phyloP scores from a whole-genome alignment of 2,329 filamentous ascomycete genomes.

The Penicillium hordei region DNA sequence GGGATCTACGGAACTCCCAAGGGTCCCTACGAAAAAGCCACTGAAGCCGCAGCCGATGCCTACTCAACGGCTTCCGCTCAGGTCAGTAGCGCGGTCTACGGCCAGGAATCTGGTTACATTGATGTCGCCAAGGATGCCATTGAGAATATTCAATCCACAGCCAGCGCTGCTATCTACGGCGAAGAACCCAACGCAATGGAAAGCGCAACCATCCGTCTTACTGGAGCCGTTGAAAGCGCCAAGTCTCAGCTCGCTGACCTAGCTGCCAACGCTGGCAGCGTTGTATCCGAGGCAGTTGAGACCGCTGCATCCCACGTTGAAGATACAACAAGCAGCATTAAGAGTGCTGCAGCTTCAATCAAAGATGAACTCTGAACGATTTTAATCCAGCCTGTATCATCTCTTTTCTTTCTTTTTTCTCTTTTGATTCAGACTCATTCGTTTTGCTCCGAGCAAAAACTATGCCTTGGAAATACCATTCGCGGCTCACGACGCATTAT shows the following conservation, averaged over 20 bases:
- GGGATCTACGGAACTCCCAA: constrained; percentile 60
- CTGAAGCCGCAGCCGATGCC: constrained; percentile 53
- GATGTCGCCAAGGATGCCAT: constrained; percentile 57
- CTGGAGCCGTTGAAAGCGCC: constrained; percentile 38
- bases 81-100: constrained; percentile 57
- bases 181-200: constrained; percentile 42
- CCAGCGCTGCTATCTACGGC: constrained; percentile 58
- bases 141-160: constrained; percentile 55
- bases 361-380: constrained; percentile 28
- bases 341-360: constrained; percentile 42
- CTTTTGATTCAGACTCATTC: constrained; percentile 8
- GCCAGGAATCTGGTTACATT: constrained; percentile 52
- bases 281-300: constrained; percentile 36
- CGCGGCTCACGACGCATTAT: constrained; percentile 28
- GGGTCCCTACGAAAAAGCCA: constrained; percentile 55
- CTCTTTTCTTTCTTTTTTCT: constrained; percentile 9
- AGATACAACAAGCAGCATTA: constrained; percentile 47
- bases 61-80: constrained; percentile 53
- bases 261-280: constrained; percentile 33
- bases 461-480: constrained; percentile 15
- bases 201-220: constrained; percentile 33
- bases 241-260: constrained; percentile 34
- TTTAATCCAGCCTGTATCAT: background rate
- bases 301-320: constrained; percentile 46
- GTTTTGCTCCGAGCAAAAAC: constrained; percentile 3